Percentiles rank a stretch among this genome's conserved stretches.
phyloP scores from a whole-genome alignment of 73 alveolate genomes.

The Blepharisma stoltei region DNA sequence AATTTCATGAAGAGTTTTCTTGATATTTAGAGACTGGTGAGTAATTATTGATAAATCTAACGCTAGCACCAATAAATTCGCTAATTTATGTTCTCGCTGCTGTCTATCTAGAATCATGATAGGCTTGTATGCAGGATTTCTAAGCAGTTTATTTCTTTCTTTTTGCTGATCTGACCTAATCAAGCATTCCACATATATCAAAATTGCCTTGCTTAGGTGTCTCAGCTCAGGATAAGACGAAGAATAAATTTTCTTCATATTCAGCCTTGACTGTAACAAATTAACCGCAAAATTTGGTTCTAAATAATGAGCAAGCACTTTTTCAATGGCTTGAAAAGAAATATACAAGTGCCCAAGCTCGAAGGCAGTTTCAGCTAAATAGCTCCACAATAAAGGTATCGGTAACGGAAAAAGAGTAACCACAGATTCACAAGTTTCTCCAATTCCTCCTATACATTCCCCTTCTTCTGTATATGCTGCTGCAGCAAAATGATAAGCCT shows the following conservation, averaged over 20 bases:
- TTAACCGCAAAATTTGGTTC: conserved; percentile 11
- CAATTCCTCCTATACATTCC: conserved; percentile 84
- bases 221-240: conserved; percentile 24
- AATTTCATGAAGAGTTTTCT: conserved; percentile 67
- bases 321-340: conserved; percentile 74
- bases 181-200: conserved; percentile 19
- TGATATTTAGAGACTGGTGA: conserved; percentile 62
- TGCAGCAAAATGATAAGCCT: conserved; percentile 88
- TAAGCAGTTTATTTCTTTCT: background rate
- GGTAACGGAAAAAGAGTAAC: conserved; percentile 80
- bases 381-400: conserved; percentile 66
- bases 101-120: conserved; percentile 42
- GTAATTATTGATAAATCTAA: conserved; percentile 76
- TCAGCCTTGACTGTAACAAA: conserved; percentile 29
- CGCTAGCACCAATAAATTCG: conserved; percentile 75
- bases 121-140: conserved; percentile 20
- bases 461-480: conserved; percentile 87
- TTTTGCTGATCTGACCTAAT: background rate
- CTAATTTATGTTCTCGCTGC: conserved; percentile 72
- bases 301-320: conserved; percentile 5
- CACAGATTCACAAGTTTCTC: conserved; percentile 83
- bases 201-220: conserved; percentile 4
- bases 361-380: conserved; percentile 78
- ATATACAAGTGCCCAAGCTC: conserved; percentile 71
- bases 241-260: background rate